Evolutionary conservation across 441 rosid species (phyloP).

Genomic region (Macaranga tanarius): DNA sequence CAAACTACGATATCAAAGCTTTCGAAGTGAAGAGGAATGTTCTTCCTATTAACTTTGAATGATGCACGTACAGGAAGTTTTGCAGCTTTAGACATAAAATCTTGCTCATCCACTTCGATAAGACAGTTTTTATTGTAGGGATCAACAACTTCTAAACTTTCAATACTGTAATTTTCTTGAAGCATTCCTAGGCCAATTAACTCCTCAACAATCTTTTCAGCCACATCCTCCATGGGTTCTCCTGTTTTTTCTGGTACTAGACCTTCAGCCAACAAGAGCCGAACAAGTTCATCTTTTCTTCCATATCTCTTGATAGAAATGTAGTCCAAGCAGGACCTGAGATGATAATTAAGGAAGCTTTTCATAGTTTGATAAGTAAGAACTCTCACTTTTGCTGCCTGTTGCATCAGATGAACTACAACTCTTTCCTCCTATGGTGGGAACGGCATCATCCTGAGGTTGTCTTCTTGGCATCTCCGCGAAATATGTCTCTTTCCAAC

Average conservation of each 20-base stretch:
- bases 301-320: too few species aligned
- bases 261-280: too few species aligned
- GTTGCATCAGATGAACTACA: too few species aligned
- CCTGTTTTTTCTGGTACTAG: neutral
- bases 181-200: constrained; percentile 13
- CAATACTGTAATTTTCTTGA: neutral
- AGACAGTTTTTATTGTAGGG: neutral
- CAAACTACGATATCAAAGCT: neutral
- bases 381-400: too few species aligned
- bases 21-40: neutral
- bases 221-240: constrained; percentile 11
- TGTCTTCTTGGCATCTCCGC: neutral
- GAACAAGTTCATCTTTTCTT: too few species aligned
- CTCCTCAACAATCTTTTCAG: constrained; percentile 3
- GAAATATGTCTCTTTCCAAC: neutral
- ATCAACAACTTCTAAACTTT: too few species aligned
- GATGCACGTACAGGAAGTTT: neutral
- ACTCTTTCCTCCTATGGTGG: neutral
- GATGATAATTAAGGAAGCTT: too few species aligned
- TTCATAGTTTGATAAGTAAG: too few species aligned
- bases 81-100: constrained; percentile 6
- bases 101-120: neutral
- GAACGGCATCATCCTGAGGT: neutral
- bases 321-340: too few species aligned
- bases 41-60: constrained; percentile 9